Percentiles rank a stretch among this genome's conserved stretches.
These are phyloP conservation scores for Sporothrix phasma DNA, from an alignment of 2,329 filamentous ascomycete genomes.

Conservation along the genomic window DNA sequence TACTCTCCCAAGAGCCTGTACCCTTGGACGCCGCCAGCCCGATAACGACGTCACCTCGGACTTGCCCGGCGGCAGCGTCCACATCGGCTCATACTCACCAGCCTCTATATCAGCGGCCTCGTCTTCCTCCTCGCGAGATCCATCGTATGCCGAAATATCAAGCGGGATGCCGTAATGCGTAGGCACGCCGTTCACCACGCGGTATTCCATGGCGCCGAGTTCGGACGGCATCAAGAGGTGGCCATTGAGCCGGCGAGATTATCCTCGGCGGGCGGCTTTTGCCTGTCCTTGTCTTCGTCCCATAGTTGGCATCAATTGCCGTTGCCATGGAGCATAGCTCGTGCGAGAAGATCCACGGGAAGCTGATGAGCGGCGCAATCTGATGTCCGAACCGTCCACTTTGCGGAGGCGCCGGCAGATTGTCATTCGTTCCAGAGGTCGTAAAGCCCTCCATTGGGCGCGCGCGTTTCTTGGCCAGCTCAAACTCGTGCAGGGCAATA, in stretches of 20 bases:
- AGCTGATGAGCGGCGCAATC: slow-evolving; percentile 74
- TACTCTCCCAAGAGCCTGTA: too few relatives aligned
- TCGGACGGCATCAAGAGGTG: slow-evolving; percentile 13
- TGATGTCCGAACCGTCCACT: slow-evolving; percentile 32
- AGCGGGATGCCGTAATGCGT: slow-evolving; percentile 26
- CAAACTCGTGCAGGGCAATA: slow-evolving; percentile 43
- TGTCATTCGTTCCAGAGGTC: too few relatives aligned
- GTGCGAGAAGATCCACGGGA: slow-evolving; percentile 80
- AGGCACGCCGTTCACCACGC: slow-evolving; percentile 23
- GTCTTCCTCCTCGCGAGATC: slow-evolving; percentile 9
- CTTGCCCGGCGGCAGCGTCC: slow-evolving; percentile 17
- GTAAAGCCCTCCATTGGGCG: background rate
- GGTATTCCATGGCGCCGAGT: slow-evolving; percentile 21
- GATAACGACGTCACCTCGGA: slow-evolving; percentile 15
- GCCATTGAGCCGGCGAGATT: background rate
- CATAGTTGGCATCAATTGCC: background rate
- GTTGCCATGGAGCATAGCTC: slow-evolving; percentile 61
- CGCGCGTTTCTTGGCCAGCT: background rate
- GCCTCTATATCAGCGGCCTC: slow-evolving; percentile 6
- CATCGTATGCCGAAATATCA: slow-evolving; percentile 13
- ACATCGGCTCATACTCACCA: slow-evolving; percentile 14
- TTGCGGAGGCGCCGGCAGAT: slow-evolving; percentile 14
- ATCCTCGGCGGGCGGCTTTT: background rate
- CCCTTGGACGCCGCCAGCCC: background rate
- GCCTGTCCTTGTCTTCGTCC: background rate